Conservation (phyloP, 1,139 yeast species). For the Nakaseomyces uthaithaninus region DNA sequence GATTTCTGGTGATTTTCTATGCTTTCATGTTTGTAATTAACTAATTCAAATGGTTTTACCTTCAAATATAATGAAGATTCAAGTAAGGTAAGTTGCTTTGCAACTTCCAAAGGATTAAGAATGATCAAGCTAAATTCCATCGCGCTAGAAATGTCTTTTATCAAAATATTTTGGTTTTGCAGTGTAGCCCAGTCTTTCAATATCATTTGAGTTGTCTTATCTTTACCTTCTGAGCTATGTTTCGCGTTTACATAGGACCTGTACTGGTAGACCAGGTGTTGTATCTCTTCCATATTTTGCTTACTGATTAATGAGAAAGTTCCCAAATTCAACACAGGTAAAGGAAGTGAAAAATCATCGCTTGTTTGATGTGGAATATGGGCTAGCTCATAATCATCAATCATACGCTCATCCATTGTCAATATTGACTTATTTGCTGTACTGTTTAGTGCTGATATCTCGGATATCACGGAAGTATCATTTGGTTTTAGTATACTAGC, state of each 20-base stretch:
- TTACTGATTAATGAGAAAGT: conserved; percentile 31
- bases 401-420: conserved; percentile 34
- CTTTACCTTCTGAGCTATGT: background rate
- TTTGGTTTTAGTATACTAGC: conserved; percentile 33
- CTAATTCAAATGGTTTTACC: conserved; percentile 62
- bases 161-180: background rate
- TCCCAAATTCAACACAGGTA: conserved; percentile 30
- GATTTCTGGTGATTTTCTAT: conserved; percentile 40
- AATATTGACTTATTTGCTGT: conserved; percentile 29
- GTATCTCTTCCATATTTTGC: conserved; percentile 30
- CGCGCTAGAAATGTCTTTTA: background rate
- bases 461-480: conserved; percentile 27
- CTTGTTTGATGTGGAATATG: conserved; percentile 28
- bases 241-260: conserved; percentile 16
- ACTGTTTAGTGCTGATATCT: conserved; percentile 22
- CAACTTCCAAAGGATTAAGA: conserved; percentile 71
- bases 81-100: conserved; percentile 74
- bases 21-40: conserved; percentile 40
- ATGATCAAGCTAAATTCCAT: conserved; percentile 47
- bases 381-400: conserved; percentile 35
- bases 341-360: conserved; percentile 30
- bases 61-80: conserved; percentile 65
- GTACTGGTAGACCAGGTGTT: conserved; percentile 26
- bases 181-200: background rate
- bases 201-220: background rate